phyloP scores from a whole-genome alignment of 148 eudicot species.

The Pharnaceum exiguum region DNA sequence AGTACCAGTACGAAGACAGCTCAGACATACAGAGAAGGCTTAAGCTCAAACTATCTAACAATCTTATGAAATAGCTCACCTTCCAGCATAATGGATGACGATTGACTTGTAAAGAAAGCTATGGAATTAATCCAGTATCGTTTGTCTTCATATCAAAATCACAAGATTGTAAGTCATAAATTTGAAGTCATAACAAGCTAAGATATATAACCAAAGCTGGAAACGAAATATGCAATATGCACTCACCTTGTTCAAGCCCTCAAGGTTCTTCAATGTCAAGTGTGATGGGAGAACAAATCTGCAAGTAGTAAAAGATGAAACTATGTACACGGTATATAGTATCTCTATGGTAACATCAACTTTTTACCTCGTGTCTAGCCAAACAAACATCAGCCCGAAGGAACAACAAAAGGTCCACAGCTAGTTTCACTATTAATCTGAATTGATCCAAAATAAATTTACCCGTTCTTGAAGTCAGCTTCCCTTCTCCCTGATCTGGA shows the following conservation, averaged over 20 bases:
- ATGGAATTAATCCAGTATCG: constrained; percentile 77
- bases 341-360: too few relatives aligned
- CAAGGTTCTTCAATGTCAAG: constrained; percentile 64
- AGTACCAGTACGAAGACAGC: not conserved
- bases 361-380: too few relatives aligned
- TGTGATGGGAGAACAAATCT: constrained; percentile 68
- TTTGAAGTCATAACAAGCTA: too few relatives aligned
- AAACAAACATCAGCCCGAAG: too few relatives aligned
- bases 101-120: constrained; percentile 61
- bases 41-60: not conserved
- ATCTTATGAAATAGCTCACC: constrained; percentile 29
- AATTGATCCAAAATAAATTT: not conserved
- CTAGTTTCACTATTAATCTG: too few relatives aligned
- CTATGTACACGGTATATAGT: not conserved
- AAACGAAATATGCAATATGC: too few relatives aligned
- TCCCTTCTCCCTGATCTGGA: constrained; percentile 89
- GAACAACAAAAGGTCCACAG: too few relatives aligned
- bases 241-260: constrained; percentile 54
- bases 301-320: constrained; percentile 2
- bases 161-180: not conserved
- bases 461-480: constrained; percentile 96
- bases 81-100: constrained; percentile 78
- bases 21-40: not conserved
- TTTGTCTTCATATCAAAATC: constrained; percentile 43
- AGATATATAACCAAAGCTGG: too few relatives aligned